A percentile compares a stretch with the other conserved stretches of the same genome.
phyloP scores from a whole-genome alignment of 352 stramenopile species.

The Pythium chondricola region DNA sequence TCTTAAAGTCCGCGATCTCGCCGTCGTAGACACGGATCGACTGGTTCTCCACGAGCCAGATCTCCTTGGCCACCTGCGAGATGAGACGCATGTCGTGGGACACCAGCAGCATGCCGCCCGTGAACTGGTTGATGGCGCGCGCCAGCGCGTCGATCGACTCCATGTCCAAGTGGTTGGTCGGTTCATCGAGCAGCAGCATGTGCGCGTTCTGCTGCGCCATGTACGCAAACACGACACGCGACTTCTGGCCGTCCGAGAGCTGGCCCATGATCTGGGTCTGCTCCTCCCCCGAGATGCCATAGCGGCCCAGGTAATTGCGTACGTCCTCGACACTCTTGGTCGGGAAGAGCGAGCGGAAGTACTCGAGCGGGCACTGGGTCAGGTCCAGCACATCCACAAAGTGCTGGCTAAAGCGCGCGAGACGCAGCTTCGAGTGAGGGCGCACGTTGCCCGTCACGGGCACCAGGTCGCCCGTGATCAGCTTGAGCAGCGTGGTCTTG shows the following conservation, averaged over 20 bases:
- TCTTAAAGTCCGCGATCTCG: slow-evolving; percentile 99
- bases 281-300: slow-evolving; percentile 94
- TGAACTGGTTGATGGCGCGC: slow-evolving; percentile 97
- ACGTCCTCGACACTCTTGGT: slow-evolving; percentile 93
- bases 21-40: slow-evolving; percentile 94
- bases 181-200: slow-evolving; percentile 91
- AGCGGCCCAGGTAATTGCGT: slow-evolving; percentile 94
- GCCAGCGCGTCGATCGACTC: slow-evolving; percentile 97
- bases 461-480: slow-evolving; percentile 95
- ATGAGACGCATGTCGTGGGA: slow-evolving; percentile 99
- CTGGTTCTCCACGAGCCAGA: slow-evolving; percentile 98
- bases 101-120: slow-evolving; percentile 96
- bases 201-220: slow-evolving; percentile 96
- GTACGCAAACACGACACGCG: slow-evolving; percentile 96
- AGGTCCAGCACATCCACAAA: slow-evolving; percentile 98
- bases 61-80: slow-evolving; percentile 97
- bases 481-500: slow-evolving; percentile 97
- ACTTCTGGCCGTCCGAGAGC: slow-evolving; percentile 96
- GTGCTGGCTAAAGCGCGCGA: slow-evolving; percentile 97
- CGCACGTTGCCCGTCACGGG: slow-evolving; percentile 93
- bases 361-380: slow-evolving; percentile 93
- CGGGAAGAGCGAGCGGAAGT: slow-evolving; percentile 93
- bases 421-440: slow-evolving; percentile 94
- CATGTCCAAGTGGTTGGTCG: slow-evolving; percentile 90
- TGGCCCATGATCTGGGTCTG: slow-evolving; percentile 96